phyloP scores from a whole-genome alignment of 148 eudicot genomes.

The Diospyros kaki region DNA sequence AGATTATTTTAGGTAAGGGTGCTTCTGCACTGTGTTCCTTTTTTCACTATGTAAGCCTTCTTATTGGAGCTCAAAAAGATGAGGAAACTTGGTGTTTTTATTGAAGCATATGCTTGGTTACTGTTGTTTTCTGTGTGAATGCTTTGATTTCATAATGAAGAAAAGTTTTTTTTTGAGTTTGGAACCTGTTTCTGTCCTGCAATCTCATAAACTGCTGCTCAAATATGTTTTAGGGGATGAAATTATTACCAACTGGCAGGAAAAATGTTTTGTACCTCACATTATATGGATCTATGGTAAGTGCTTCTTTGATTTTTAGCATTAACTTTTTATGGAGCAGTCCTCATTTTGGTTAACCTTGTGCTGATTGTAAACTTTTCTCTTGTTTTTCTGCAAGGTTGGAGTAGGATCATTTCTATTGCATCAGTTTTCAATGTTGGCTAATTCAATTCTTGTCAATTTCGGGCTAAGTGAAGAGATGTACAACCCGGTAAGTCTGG shows the following conservation, averaged over 20 bases:
- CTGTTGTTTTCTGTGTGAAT: not conserved
- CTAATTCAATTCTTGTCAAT: slow-evolving; percentile 72
- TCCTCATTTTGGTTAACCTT: slow-evolving; percentile 4
- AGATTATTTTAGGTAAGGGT: not conserved
- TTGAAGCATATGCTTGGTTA: not conserved
- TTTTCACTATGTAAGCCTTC: not conserved
- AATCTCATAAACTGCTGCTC: slow-evolving; percentile 14
- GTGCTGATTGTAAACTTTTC: not conserved
- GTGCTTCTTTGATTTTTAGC: slow-evolving; percentile 17
- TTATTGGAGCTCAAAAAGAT: not conserved
- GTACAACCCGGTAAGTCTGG: slow-evolving; percentile 75
- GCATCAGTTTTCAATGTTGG: slow-evolving; percentile 58
- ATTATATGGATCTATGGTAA: slow-evolving; percentile 73
- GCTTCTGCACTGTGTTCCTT: not conserved
- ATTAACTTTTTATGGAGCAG: not conserved
- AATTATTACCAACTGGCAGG: slow-evolving; percentile 81
- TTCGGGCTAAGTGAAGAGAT: slow-evolving; percentile 90
- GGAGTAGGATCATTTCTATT: slow-evolving; percentile 81
- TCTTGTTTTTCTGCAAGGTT: slow-evolving; percentile 36
- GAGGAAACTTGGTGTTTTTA: not conserved
- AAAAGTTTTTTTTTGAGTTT: not conserved
- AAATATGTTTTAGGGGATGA: slow-evolving; percentile 64
- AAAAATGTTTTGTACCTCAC: slow-evolving; percentile 71
- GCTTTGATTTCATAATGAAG: not conserved
- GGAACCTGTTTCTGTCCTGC: not conserved